Evolutionary conservation across 352 stramenopile genomes (phyloP).

Genomic region (Phytophthora niederhauseri): DNA sequence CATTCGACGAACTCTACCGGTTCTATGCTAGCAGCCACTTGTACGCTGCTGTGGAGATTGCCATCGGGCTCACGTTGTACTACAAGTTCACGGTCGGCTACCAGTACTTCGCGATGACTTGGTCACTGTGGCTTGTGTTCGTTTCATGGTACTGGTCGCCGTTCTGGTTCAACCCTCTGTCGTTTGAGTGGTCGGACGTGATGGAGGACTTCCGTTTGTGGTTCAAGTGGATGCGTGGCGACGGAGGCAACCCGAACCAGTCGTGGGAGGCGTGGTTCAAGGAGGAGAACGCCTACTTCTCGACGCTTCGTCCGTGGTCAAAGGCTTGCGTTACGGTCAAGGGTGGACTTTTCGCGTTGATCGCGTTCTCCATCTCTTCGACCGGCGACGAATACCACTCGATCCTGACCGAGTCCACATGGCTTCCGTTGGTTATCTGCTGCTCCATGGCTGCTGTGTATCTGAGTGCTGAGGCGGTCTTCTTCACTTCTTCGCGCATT

Average conservation of each 20-base stretch:
- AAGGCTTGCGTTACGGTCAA: conserved; percentile 94
- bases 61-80: conserved; percentile 94
- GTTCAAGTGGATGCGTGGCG: conserved; percentile 95
- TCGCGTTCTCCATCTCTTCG: conserved; percentile 88
- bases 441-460: conserved; percentile 61
- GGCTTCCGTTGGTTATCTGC: conserved; percentile 65
- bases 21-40: conserved; percentile 99
- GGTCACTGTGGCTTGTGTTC: conserved; percentile 97
- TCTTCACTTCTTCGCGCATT: conserved; percentile 56
- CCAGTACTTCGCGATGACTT: conserved; percentile 98
- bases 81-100: conserved; percentile 92
- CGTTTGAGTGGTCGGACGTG: conserved; percentile 97
- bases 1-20: conserved; percentile 98
- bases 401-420: conserved; percentile 55
- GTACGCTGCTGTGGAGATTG: conserved; percentile 95
- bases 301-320: conserved; percentile 84
- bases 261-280: conserved; percentile 97
- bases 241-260: conserved; percentile 91
- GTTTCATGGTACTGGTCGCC: conserved; percentile 90
- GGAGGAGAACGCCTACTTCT: conserved; percentile 96
- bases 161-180: conserved; percentile 99
- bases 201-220: conserved; percentile 89
- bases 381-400: conserved; percentile 76
- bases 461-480: conserved; percentile 65
- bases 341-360: conserved; percentile 84